Evolutionary conservation across 768 basidiomycete species (phyloP), one percentile per base, ranked within the genome.

Genomic region (Exidia glandulosa): DNA sequence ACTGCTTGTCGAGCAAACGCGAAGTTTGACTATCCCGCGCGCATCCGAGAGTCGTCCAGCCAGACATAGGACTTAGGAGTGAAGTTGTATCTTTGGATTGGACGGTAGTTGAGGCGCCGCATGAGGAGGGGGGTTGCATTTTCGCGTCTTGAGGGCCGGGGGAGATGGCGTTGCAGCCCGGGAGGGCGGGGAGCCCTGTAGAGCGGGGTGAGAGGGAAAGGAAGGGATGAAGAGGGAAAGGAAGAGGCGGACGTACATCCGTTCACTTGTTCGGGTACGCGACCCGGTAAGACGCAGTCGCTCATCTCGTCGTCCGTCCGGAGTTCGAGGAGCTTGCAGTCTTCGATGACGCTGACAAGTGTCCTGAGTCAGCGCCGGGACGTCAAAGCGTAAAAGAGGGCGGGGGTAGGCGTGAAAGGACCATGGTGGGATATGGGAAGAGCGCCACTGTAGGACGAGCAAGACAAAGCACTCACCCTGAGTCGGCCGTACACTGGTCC

Each of bases 101-200:
- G 29, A 54, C 30, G 1, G 25, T 27, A 23, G 25, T 31, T 14
- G 27, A 27, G 25, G 14, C 50, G 50, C 25, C 0, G 30, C 50
- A 54, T 4, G 14, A 23, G 50, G 27, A 29, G 7, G 50, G 30
- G 12, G 50, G 50, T 19, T 37, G 36, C 36, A 10, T 9, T 1
- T 23, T 14, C 14, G 65, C 63, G 29, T 32, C 9, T 1, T 23
- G 47, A 10, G 62, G 63, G 0, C 23, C 57, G 25, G 55, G 48
- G 0, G 57, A 57, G 10, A 66, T 60, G 5, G 65, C 63, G 56
- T 66, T 68, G 62, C 63, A 66, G 19, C 67, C 67, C 0, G 67
- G 67, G 0, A 68, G 59, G 2, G 57, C 27, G 3, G 60, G 0
- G 2, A 68, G 50, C 25, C 27, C 50, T 54, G 50, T n/a, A n/a